Percentiles rank a stretch among this genome's conserved stretches.
These are phyloP conservation scores for Tricholoma flavovirens DNA, from an alignment of 768 basidiomycete species.

Conservation along the genomic window DNA sequence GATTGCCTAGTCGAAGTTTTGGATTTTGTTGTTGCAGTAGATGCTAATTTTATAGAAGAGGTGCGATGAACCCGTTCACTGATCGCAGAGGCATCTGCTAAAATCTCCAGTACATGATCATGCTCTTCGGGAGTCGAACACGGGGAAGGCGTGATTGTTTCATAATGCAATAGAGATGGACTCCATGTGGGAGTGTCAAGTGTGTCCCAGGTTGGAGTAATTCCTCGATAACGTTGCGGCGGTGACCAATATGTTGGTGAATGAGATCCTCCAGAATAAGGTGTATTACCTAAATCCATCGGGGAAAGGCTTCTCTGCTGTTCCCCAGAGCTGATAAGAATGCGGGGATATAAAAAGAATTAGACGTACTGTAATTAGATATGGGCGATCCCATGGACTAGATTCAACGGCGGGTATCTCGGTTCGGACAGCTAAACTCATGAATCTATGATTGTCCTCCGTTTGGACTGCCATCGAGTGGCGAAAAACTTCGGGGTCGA, in stretches of 20 bases:
- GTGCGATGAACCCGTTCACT: too few species aligned
- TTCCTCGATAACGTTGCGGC: not conserved
- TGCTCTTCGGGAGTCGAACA: not conserved
- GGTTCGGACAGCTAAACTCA: slow-evolving; percentile 17
- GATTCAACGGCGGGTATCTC: slow-evolving; percentile 6
- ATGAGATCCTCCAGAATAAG: slow-evolving; percentile 24
- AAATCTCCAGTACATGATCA: not conserved
- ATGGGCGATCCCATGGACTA: not conserved
- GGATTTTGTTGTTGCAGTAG: not conserved
- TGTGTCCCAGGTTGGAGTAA: not conserved
- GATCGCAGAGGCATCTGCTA: not conserved
- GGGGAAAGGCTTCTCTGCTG: slow-evolving; percentile 43
- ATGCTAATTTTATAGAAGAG: not conserved
- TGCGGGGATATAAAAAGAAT: not conserved
- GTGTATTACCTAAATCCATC: slow-evolving; percentile 54
- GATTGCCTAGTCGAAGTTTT: not conserved
- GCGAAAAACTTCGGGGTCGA: slow-evolving; percentile 8
- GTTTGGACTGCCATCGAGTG: slow-evolving; percentile 14
- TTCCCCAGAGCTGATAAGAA: slow-evolving; percentile 9
- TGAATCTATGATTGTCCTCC: slow-evolving; percentile 10
- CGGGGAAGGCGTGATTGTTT: not conserved
- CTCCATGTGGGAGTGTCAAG: not conserved
- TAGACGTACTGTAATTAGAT: slow-evolving; percentile 11
- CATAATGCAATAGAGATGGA: not conserved
- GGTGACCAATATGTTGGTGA: not conserved